phyloP scores from a whole-genome alignment of 1,284 basidiomycete genomes.

The Cutaneotrichosporon sp. region DNA sequence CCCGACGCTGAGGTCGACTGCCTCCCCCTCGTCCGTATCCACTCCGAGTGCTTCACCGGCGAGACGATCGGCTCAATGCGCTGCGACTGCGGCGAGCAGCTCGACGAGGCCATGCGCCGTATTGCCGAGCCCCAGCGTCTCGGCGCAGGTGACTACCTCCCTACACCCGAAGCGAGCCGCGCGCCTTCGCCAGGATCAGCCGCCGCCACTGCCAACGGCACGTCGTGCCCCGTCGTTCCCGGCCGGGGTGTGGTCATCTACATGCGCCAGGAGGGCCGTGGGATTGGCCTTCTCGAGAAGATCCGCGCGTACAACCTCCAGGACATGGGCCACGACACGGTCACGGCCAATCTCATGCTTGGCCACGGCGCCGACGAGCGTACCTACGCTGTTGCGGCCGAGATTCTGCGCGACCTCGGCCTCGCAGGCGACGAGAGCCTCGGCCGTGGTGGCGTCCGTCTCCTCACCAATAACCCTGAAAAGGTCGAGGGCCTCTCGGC shows the following conservation, averaged over 20 bases:
- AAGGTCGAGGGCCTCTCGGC: conserved; percentile 82
- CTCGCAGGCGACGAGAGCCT: conserved; percentile 56
- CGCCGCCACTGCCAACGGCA: conserved; percentile 2
- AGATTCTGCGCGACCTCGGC: conserved; percentile 82
- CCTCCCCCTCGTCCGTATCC: conserved; percentile 84
- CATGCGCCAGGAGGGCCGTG: conserved; percentile 96
- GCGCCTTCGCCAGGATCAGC: conserved; percentile 18
- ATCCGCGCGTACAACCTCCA: conserved; percentile 97
- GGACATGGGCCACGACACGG: conserved; percentile 96
- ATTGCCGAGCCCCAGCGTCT: conserved; percentile 66
- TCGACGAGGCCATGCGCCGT: conserved; percentile 90
- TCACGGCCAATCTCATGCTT: conserved; percentile 91
- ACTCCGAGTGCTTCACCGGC: conserved; percentile 98
- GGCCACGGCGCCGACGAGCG: conserved; percentile 93
- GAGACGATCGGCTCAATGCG: conserved; percentile 98
- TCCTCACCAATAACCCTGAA: conserved; percentile 97
- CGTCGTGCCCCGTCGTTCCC: conserved; percentile 45
- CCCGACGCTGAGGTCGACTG: conserved; percentile 27
- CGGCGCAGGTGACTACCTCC: conserved; percentile 20
- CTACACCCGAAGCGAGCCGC: conserved; percentile 39
- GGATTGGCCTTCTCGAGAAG: conserved; percentile 93
- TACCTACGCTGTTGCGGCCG: conserved; percentile 84
- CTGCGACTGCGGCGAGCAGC: conserved; percentile 97
- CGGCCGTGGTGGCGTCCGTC: conserved; percentile 62
- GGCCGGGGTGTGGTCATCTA: conserved; percentile 94